These are phyloP conservation scores for Knufia fluminis DNA, from an alignment of 2,329 filamentous ascomycete genomes.

Conservation along the genomic window DNA sequence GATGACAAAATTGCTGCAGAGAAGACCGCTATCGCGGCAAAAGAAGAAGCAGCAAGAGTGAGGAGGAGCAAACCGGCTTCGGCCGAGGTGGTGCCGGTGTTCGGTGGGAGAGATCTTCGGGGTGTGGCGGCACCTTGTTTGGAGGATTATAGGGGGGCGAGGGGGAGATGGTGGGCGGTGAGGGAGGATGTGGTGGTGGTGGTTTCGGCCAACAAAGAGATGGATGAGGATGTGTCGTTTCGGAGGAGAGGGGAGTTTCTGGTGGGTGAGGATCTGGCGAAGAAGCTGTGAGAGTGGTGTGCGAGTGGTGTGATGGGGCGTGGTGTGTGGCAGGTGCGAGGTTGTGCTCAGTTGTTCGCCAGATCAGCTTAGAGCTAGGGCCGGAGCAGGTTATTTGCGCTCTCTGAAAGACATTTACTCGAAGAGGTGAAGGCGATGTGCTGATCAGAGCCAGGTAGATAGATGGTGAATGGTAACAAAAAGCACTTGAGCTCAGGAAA, in stretches of 20 bases:
- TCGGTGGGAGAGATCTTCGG: background rate
- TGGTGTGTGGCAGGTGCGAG: background rate
- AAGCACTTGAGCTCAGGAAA: no score
- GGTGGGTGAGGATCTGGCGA: background rate
- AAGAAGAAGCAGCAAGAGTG: background rate
- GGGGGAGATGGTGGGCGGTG: background rate
- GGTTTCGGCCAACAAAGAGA: background rate
- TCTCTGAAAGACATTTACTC: no score
- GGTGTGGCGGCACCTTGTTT: background rate
- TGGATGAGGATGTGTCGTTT: background rate
- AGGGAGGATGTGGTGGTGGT: background rate
- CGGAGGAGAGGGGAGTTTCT: background rate
- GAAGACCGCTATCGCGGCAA: background rate
- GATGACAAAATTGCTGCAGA: background rate
- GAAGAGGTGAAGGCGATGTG: no score
- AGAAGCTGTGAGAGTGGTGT: background rate
- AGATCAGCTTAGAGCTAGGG: no score
- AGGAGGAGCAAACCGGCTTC: background rate
- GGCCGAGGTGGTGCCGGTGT: constrained; percentile 1
- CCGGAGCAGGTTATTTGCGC: no score
- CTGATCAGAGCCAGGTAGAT: no score
- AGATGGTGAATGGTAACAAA: no score
- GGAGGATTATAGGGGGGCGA: no score
- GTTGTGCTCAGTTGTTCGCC: background rate
- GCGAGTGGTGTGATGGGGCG: background rate